Conservation (phyloP, 208 protist genomes). For the Polymyxa betae region DNA sequence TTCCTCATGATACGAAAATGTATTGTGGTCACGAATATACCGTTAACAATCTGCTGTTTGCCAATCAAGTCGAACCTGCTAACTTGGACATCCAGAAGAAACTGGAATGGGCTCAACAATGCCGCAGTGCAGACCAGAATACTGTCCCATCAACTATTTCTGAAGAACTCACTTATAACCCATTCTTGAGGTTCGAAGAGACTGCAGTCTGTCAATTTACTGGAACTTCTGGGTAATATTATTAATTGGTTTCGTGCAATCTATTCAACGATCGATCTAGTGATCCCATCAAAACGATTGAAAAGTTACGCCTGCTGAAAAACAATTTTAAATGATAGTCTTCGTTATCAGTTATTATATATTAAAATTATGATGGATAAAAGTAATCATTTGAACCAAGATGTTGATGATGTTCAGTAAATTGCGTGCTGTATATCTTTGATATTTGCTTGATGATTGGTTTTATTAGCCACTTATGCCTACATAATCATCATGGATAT, state of each 20-base stretch:
- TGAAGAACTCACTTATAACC: conserved; percentile 3
- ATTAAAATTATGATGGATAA: no score
- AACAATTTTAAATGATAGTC: neutral
- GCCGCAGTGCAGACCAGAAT: neutral
- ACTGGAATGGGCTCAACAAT: conserved; percentile 12
- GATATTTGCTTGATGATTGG: no score
- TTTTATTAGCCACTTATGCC: no score
- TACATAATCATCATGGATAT: no score
- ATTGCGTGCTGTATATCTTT: no score
- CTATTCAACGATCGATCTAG: neutral
- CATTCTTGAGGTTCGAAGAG: neutral
- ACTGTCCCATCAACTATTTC: conserved; percentile 25
- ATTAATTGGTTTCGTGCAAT: neutral
- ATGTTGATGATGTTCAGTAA: no score
- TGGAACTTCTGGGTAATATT: neutral
- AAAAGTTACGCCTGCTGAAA: neutral
- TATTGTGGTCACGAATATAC: conserved; percentile 50
- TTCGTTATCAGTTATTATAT: no score
- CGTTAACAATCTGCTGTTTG: conserved; percentile 6
- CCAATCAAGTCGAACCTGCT: neutral
- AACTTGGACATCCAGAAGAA: neutral
- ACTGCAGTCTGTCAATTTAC: neutral
- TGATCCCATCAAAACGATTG: neutral
- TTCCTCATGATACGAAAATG: neutral
- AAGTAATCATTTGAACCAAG: no score